Conservation (phyloP, 352 stramenopile genomes). For the Globisporangium recalcitrans region DNA sequence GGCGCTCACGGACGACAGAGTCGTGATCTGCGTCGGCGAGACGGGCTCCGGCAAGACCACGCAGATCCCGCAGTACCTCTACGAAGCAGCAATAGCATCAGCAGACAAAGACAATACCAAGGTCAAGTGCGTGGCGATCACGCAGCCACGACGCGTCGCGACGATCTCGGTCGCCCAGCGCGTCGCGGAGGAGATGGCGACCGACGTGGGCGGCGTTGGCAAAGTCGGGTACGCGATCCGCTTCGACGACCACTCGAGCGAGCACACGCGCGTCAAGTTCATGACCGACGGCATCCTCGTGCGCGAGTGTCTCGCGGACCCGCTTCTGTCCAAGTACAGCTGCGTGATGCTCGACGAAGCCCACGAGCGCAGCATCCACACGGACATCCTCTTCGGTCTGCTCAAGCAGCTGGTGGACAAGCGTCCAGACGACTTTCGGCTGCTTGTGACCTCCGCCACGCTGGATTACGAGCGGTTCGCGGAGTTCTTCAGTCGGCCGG, state of each 20-base stretch:
- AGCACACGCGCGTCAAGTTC: constrained; percentile 76
- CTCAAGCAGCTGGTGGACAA: constrained; percentile 69
- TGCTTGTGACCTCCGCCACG: constrained; percentile 94
- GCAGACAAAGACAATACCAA: constrained; percentile 4
- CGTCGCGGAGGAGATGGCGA: constrained; percentile 95
- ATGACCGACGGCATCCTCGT: constrained; percentile 79
- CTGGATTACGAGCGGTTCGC: constrained; percentile 85
- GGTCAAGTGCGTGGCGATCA: constrained; percentile 67
- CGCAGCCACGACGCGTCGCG: constrained; percentile 94
- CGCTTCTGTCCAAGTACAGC: constrained; percentile 73
- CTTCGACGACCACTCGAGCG: constrained; percentile 92
- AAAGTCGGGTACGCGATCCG: constrained; percentile 95
- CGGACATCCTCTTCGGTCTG: constrained; percentile 96
- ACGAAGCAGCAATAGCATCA: constrained; percentile 26
- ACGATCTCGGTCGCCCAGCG: constrained; percentile 96
- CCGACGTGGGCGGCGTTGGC: constrained; percentile 23
- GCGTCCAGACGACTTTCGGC: constrained; percentile 80
- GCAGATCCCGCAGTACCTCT: constrained; percentile 75
- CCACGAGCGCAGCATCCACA: constrained; percentile 97
- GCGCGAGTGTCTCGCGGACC: constrained; percentile 75
- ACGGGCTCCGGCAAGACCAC: constrained; percentile 97
- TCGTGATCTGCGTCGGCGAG: constrained; percentile 88
- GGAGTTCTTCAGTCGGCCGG: constrained; percentile 64
- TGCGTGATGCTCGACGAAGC: constrained; percentile 95
- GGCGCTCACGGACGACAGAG: constrained; percentile 39